Base-by-base conservation (phyloP, 116 monocot genomes). In the Posidonia oceanica region DNA sequence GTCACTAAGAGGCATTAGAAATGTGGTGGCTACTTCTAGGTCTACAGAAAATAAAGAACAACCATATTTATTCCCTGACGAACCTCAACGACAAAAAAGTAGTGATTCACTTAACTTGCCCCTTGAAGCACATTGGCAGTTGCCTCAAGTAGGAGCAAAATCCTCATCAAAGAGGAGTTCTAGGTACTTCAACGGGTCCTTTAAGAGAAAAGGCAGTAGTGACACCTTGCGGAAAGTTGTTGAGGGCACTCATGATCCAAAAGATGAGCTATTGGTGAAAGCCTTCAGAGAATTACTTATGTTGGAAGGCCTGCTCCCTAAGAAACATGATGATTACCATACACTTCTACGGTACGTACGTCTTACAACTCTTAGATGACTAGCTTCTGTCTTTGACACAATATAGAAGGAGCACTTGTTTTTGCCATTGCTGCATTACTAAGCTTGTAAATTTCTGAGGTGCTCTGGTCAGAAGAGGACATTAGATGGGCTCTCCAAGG, bases 251-350 rank as follows among this genome's bases (percentile, higher is more conserved):
- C 71, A 18, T 40, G 71, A 71, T 44, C 87, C 81, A 5, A 79
- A 77, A 23, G 77, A 82, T 39, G 82, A 79, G 18, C 71, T 77
- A 5, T 3, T n/a, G 3, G 87, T 87, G 61, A 36, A 77, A 55
- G 36, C 71, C 21, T 64, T 87, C 42, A 62, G 81, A 42, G 69
- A 84, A 40, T 70, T 77, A 40, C 87, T 87, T 67, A 20, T 84
- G 14, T 39, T 74, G n/a, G 54, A 51, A 16, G 72, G 67, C 29
- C 70, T 75, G 38, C 79, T 87, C n/a, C 87, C 87, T 7, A 77
- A 84, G 66, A 79, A 78, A 63, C 57, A 66, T 69, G 82, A 87
- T 41, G 87, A 87, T 52, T 84, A 87, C 22, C 82, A 87, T 59
- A 81, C 84, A 0, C 82, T 87, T 41, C 52, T 84, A 23, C 76